Conservation (phyloP, 2,329 filamentous ascomycete genomes). For the Colletotrichum theobromicola region DNA sequence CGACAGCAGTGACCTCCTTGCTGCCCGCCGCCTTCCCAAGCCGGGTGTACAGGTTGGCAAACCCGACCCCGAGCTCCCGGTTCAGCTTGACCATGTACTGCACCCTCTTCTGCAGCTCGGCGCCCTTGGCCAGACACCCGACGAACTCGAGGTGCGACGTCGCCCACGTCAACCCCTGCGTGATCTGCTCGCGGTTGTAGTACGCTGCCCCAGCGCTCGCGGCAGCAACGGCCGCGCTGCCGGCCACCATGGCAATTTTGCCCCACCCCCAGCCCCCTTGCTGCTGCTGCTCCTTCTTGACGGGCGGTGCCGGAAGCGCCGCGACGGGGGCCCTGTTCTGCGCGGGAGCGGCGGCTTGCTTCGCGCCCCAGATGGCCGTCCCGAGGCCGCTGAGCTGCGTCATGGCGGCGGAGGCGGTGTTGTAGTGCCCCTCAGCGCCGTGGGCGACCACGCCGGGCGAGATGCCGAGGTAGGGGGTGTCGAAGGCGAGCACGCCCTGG, state of each 20-base stretch:
- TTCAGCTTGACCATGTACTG: constrained; percentile 69
- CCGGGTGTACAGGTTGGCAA: constrained; percentile 85
- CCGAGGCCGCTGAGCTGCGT: constrained; percentile 69
- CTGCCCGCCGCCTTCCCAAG: constrained; percentile 72
- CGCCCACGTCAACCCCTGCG: constrained; percentile 79
- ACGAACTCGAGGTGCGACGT: constrained; percentile 93
- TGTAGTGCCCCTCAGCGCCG: constrained; percentile 85
- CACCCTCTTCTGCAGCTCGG: constrained; percentile 80
- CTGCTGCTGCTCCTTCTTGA: constrained; percentile 33
- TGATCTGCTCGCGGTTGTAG: constrained; percentile 80
- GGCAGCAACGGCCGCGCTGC: constrained; percentile 81
- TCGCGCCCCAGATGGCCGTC: constrained; percentile 69
- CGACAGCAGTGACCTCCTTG: constrained; percentile 57
- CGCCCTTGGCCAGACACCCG: constrained; percentile 82
- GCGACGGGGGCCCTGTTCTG: constrained; percentile 34
- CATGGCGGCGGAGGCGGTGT: constrained; percentile 73
- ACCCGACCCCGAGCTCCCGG: constrained; percentile 72
- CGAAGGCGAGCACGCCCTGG: constrained; percentile 88
- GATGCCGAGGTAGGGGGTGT: constrained; percentile 89
- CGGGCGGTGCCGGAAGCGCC: constrained; percentile 39
- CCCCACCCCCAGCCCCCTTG: constrained; percentile 77
- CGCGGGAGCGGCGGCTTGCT: constrained; percentile 35
- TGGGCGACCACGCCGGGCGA: constrained; percentile 84
- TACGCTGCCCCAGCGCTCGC: constrained; percentile 87
- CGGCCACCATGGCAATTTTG: constrained; percentile 83